Base-by-base conservation (phyloP, 2,329 filamentous ascomycete species). In the Cercospora janseana region DNA sequence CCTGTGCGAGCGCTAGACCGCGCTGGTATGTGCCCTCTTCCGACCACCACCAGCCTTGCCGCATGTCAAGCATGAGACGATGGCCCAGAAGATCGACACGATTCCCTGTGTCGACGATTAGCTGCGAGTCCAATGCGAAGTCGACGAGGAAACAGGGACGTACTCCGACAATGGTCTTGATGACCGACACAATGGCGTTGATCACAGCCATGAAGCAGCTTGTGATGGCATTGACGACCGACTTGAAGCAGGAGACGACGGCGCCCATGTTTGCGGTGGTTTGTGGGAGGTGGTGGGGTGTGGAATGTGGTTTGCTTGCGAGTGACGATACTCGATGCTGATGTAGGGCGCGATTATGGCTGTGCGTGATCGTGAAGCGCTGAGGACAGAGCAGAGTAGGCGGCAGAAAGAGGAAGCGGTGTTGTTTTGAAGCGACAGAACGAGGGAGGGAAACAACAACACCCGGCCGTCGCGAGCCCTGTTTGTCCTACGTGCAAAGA, bases 211-310 rank as follows among this genome's bases (percentile, higher is more conserved):
- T 59, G 49, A 60, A 58, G 46, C 67, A 70, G 53, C 68, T 65
- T 54, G 72, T 72, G 59, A 75, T 75, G 35, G 72, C 71, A 51
- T 69, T 66, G 64, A 75, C 69, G 60, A 74, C 58, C 54, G 66
- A 60, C 48, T 70, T 58, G 61, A 74, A 69, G 40, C 41, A 43
- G 38, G 23, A 41, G 21, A 89, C 77, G 65, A 93, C 83, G 71
- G 85, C 87, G 74, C 88, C 88, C 88, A 93, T 42, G 18, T 18
- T 34, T 28, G 51, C 20, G 43, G 40, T 45, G 32, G 23, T 45
- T 8, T 28, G 43, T 24, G 10, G 26, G 43, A 35, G 40, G 29
- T 31, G 27, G 35, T 46, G 12, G 34, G 40, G 13, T 24, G 24
- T 43, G 23, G 31, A 38, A 26, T 38, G 15, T 26, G 26, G 31